Evolutionary conservation across 140 eudicot genomes (phyloP).

Genomic region (Anethum foeniculum): DNA sequence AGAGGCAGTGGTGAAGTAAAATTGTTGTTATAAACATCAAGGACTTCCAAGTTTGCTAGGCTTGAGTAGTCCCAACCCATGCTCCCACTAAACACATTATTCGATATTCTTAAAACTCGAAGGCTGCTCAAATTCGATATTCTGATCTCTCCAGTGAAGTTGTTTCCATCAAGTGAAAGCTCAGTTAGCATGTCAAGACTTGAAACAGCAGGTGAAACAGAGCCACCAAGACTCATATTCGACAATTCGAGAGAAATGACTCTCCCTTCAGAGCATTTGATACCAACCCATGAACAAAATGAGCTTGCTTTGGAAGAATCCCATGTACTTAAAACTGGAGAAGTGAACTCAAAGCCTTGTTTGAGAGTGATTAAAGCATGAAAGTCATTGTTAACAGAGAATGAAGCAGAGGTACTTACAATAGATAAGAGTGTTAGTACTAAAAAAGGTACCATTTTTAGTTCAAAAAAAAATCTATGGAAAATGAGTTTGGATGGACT

Average conservation of each 20-base stretch:
- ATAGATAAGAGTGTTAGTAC: slow-evolving; percentile 42
- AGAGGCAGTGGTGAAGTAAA: slow-evolving; percentile 55
- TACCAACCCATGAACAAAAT: slow-evolving; percentile 68
- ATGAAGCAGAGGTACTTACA: slow-evolving; percentile 28
- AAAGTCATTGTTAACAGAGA: slow-evolving; percentile 59
- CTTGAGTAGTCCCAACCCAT: slow-evolving; percentile 59
- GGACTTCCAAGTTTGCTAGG: slow-evolving; percentile 44
- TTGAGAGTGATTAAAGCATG: slow-evolving; percentile 59
- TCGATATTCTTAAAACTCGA: slow-evolving; percentile 61
- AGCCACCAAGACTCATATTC: slow-evolving; percentile 37
- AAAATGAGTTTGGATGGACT: slow-evolving; percentile 38
- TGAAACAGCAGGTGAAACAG: slow-evolving; percentile 40
- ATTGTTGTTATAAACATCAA: slow-evolving; percentile 83
- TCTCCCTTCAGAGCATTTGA: slow-evolving; percentile 37
- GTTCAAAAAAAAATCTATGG: slow-evolving; percentile 20
- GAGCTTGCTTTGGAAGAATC: slow-evolving; percentile 62
- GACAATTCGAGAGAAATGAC: slow-evolving; percentile 57
- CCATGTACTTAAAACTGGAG: slow-evolving; percentile 43
- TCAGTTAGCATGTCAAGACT: slow-evolving; percentile 27
- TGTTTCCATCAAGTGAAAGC: slow-evolving; percentile 50
- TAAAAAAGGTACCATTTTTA: slow-evolving; percentile 36
- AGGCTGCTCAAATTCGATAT: slow-evolving; percentile 50
- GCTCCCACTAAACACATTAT: slow-evolving; percentile 54
- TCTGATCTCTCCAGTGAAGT: slow-evolving; percentile 58
- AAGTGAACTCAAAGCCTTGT: slow-evolving; percentile 51